Conservation (phyloP, 345 rosid genomes). For the Syzygium grande region DNA sequence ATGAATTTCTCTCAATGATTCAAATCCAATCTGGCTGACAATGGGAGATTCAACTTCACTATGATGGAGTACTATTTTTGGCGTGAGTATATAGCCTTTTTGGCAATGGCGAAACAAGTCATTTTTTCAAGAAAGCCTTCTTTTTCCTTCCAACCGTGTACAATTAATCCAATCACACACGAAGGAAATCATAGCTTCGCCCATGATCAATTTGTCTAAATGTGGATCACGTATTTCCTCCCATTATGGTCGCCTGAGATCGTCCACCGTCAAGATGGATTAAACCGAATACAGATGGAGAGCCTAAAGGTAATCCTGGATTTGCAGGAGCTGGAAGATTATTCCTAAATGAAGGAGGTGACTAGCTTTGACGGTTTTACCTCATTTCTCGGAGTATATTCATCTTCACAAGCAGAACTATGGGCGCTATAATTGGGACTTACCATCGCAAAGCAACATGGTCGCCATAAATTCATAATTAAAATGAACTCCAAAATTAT, state of each 20-base stretch:
- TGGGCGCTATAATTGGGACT: neutral
- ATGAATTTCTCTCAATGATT: neutral
- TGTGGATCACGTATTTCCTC: neutral
- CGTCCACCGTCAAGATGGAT: rapidly evolving
- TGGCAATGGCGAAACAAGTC: too few relatives aligned
- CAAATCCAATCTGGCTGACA: rapidly evolving
- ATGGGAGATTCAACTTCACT: rapidly evolving
- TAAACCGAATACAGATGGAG: neutral
- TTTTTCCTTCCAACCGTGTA: too few relatives aligned
- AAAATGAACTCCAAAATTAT: neutral
- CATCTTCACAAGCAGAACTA: neutral
- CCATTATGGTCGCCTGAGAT: rapidly evolving
- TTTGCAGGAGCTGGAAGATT: rapidly evolving
- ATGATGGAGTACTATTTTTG: neutral
- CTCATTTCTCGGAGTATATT: neutral
- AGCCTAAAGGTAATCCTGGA: neutral
- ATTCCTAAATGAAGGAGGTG: neutral
- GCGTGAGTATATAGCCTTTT: neutral
- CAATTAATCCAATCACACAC: neutral
- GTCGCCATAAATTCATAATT: neutral
- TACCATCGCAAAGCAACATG: neutral
- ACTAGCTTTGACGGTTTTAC: neutral
- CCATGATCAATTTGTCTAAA: too few relatives aligned
- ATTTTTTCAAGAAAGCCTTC: too few relatives aligned
- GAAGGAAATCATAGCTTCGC: neutral